These are phyloP conservation scores for Aegle marmelos DNA, from an alignment of 345 rosid species.

Conservation along the genomic window DNA sequence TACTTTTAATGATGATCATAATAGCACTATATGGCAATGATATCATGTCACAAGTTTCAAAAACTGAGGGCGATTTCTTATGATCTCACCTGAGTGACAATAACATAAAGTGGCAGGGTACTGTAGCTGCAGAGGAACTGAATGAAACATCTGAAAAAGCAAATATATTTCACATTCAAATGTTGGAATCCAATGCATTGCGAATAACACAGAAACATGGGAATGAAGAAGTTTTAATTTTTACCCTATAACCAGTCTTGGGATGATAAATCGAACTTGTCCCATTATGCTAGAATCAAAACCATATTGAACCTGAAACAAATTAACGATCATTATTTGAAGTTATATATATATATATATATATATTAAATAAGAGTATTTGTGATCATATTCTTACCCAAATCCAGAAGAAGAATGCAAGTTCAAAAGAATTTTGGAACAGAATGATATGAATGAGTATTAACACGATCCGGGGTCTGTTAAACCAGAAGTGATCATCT, in stretches of 20 bases:
- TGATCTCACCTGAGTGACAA: constrained; percentile 6
- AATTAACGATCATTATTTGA: neutral
- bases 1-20: neutral
- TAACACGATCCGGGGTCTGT: neutral
- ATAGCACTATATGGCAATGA: too few relatives aligned
- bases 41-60: too few relatives aligned
- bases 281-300: constrained; percentile 15
- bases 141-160: constrained; percentile 6
- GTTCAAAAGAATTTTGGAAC: constrained; percentile 14
- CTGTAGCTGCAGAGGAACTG: constrained; percentile 17
- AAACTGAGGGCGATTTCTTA: too few relatives aligned
- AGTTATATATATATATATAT: too few relatives aligned
- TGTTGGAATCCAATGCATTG: neutral
- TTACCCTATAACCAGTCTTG: constrained; percentile 4
- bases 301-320: constrained; percentile 7
- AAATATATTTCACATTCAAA: neutral
- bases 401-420: constrained; percentile 17
- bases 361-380: too few relatives aligned
- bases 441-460: constrained; percentile 8
- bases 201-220: neutral
- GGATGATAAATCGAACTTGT: neutral
- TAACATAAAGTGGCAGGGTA: constrained; percentile 12
- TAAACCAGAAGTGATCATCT: constrained; percentile 19
- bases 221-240: neutral
- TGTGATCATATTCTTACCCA: constrained; percentile 1